Conservation (phyloP, 805 yeast species). For the Wickerhamiella spandovensis region DNA sequence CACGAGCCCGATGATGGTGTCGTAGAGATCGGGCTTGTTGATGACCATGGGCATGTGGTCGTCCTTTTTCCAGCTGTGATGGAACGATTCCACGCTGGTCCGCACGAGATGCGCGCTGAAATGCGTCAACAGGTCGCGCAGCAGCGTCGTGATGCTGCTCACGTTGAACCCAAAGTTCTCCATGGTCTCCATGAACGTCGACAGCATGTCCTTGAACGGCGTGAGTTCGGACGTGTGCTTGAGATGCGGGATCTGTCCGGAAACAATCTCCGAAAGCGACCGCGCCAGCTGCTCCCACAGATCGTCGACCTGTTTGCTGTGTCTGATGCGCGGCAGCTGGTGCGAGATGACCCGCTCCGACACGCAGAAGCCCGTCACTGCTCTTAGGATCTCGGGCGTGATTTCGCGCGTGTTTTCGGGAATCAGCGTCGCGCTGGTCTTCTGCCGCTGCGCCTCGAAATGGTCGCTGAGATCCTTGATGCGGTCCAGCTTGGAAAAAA, state of each 20-base stretch:
- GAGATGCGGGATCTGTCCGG: slow-evolving; percentile 20
- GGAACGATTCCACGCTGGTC: slow-evolving; percentile 49
- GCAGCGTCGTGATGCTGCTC: slow-evolving; percentile 44
- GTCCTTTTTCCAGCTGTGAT: slow-evolving; percentile 53
- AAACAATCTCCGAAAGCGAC: slow-evolving; percentile 19
- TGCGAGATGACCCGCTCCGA: slow-evolving; percentile 55
- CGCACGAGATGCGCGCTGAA: slow-evolving; percentile 43
- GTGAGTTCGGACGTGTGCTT: slow-evolving; percentile 24
- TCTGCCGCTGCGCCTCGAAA: slow-evolving; percentile 54
- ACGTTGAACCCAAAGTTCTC: slow-evolving; percentile 57
- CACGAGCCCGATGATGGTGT: slow-evolving; percentile 46
- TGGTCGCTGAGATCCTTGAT: slow-evolving; percentile 45
- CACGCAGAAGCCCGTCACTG: slow-evolving; percentile 62
- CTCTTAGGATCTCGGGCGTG: slow-evolving; percentile 29
- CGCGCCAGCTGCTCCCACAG: slow-evolving; percentile 57
- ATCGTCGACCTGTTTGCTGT: slow-evolving; percentile 52
- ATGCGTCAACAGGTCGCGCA: slow-evolving; percentile 44
- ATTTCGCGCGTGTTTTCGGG: slow-evolving; percentile 32
- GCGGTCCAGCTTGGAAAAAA: slow-evolving; percentile 62
- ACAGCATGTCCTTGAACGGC: slow-evolving; percentile 44
- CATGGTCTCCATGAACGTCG: slow-evolving; percentile 60
- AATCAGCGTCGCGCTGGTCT: slow-evolving; percentile 53
- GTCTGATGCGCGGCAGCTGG: slow-evolving; percentile 45
- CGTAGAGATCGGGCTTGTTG: slow-evolving; percentile 44
- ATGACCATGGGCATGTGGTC: slow-evolving; percentile 81